These are phyloP conservation scores for Debaryomyces hansenii DNA, from an alignment of 805 yeast species.

Conservation along the genomic window DNA sequence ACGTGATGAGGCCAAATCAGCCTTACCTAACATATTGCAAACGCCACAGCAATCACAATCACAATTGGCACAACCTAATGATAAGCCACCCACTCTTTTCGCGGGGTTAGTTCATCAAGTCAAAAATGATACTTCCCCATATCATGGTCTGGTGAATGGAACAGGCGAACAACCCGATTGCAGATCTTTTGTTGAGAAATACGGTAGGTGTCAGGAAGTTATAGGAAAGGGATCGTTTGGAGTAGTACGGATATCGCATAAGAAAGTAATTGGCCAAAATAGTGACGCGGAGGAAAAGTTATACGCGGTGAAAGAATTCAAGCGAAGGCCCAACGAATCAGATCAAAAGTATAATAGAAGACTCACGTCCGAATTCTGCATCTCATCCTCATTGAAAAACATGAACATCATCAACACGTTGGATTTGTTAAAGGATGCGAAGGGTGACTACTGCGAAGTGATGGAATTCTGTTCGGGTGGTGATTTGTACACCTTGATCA, in stretches of 20 bases:
- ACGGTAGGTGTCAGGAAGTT: conserved; percentile 93
- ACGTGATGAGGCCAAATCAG: conserved; percentile 69
- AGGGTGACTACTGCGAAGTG: conserved; percentile 80
- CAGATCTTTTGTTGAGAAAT: conserved; percentile 76
- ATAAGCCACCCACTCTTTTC: conserved; percentile 66
- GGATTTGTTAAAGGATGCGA: conserved; percentile 77
- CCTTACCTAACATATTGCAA: conserved; percentile 60
- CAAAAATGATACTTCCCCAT: conserved; percentile 27
- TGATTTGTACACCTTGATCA: conserved; percentile 70
- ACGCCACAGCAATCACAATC: conserved; percentile 5
- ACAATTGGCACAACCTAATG: conserved; percentile 7
- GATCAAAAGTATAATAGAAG: conserved; percentile 69
- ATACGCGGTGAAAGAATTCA: conserved; percentile 88
- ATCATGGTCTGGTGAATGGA: conserved; percentile 15
- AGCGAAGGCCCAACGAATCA: conserved; percentile 57
- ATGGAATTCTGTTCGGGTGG: conserved; percentile 87
- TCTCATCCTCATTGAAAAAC: conserved; percentile 76
- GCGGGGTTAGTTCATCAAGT: conserved; percentile 68
- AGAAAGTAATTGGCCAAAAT: conserved; percentile 36
- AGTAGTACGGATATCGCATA: conserved; percentile 85
- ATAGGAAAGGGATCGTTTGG: conserved; percentile 95
- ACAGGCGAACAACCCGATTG: conserved; percentile 31
- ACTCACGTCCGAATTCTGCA: conserved; percentile 79
- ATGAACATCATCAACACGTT: conserved; percentile 73
- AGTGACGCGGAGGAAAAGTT: conserved; percentile 44